Base-by-base conservation (phyloP, 1,284 basidiomycete genomes). In the Malassezia restricta region DNA sequence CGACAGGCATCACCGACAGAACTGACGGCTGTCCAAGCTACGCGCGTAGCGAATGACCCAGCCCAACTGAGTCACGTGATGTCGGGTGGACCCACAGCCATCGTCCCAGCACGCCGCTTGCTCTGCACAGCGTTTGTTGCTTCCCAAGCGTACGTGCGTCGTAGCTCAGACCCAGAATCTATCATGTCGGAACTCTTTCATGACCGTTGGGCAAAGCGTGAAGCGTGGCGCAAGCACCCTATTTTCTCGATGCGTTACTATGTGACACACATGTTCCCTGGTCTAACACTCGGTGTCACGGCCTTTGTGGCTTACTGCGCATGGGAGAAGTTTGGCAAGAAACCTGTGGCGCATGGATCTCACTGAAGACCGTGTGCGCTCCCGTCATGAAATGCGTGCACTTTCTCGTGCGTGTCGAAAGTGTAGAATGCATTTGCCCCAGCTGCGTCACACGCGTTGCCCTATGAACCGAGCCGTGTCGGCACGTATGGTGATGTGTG, bases 171-270 rank as follows among this genome's bases (percentile, higher is more conserved):
- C 20, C 20, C 20, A 24, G 20, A 24, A 24, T 4, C 4, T 24
- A 24, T 24, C 33, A 71, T 71, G 66, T 31, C 65, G 43, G 54
- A 61, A 35, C 56, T 64, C 31, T 71, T 64, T 55, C 57, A 68
- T 35, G 70, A 73, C 46, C 70, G 68, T 12, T 73, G 70, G 70
- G 70, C 66, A 35, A 63, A 63, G 54, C 62, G 68, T 38, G 70
- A 73, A 56, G 68, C 68, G 33, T 73, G 70, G 70, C 65, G 70
- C 42, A 71, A 69, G 56, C 70, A 73, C 55, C 68, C 68, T 15
- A 55, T 73, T 55, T 73, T 73, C 55, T 70, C 70, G 32, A 49
- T 63, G 43, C 57, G 65, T 40, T 71, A 61, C 62, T 62, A 65
- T 41, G 43, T 63, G 6, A 59, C 65, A 44, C 64, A 69, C 62